Conservation (phyloP, 2,329 filamentous ascomycete species). For the Pleurostoma richardsiae region DNA sequence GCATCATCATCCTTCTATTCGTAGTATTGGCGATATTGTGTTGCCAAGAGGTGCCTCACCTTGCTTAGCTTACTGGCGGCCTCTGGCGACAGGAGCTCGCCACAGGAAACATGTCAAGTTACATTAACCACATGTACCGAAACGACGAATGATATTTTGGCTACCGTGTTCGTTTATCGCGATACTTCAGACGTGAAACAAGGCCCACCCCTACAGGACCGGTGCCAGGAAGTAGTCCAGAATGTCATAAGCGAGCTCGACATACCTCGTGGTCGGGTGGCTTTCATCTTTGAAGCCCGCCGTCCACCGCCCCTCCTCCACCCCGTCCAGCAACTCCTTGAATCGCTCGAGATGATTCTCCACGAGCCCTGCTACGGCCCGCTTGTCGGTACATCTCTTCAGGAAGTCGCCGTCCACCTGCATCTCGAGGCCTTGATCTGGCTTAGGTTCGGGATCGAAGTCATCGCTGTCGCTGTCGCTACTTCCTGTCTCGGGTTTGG, state of each 20-base stretch:
- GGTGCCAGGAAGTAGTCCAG: constrained; percentile 48
- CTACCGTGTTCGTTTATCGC: neutral
- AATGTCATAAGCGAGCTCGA: constrained; percentile 47
- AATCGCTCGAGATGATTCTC: constrained; percentile 32
- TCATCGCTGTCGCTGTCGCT: constrained; percentile 13
- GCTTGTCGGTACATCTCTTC: constrained; percentile 42
- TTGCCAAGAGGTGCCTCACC: too few relatives aligned
- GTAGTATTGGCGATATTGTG: too few relatives aligned
- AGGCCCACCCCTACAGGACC: constrained; percentile 29
- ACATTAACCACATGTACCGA: too few relatives aligned
- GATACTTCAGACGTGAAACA: neutral
- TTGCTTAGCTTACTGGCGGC: too few relatives aligned
- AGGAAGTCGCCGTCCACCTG: constrained; percentile 67
- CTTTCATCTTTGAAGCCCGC: constrained; percentile 18
- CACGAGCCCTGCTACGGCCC: constrained; percentile 38
- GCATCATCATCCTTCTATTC: too few relatives aligned
- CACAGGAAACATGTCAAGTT: too few relatives aligned
- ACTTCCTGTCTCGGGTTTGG: constrained; percentile 12
- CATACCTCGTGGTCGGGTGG: constrained; percentile 26
- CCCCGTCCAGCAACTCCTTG: constrained; percentile 38
- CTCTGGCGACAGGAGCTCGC: too few relatives aligned
- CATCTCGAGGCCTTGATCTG: constrained; percentile 40
- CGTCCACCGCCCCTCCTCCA: constrained; percentile 42
- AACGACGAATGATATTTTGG: too few relatives aligned
- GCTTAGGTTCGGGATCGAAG: constrained; percentile 2